Conservation (phyloP, 2,329 filamentous ascomycete species). For the Colletotrichum noveboracense region DNA sequence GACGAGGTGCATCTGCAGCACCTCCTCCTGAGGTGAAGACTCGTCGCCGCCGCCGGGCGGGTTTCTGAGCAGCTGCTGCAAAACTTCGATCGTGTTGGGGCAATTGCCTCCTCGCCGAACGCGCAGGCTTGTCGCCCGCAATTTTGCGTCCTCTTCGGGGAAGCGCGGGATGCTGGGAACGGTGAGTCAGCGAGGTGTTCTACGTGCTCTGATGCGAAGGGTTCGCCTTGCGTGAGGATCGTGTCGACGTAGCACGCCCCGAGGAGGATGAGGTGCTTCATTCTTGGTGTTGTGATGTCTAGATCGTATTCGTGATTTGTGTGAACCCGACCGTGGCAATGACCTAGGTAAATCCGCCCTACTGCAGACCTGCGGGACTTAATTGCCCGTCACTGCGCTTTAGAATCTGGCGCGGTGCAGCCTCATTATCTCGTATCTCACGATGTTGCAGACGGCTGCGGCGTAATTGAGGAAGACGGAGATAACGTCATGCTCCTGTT, state of each 20-base stretch:
- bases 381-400: neutral
- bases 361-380: neutral
- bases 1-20: slow-evolving; percentile 48
- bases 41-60: neutral
- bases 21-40: neutral
- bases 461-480: neutral
- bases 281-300: slow-evolving; percentile 26
- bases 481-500: neutral
- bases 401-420: neutral
- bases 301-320: neutral
- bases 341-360: neutral
- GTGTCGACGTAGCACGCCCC: slow-evolving; percentile 76
- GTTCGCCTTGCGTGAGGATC: slow-evolving; percentile 61
- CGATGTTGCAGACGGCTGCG: neutral
- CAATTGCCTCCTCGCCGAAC: slow-evolving; percentile 75
- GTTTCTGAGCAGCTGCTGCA: slow-evolving; percentile 62
- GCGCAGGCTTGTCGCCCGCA: slow-evolving; percentile 65
- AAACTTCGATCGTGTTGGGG: slow-evolving; percentile 73
- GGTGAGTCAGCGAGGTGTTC: neutral
- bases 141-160: slow-evolving; percentile 74
- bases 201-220: slow-evolving; percentile 12
- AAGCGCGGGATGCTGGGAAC: slow-evolving; percentile 66
- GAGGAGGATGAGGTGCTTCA: slow-evolving; percentile 66
- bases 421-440: neutral
- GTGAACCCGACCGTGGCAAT: neutral